Base-by-base conservation (phyloP, 768 basidiomycete species). In the Cyathus striatus region DNA sequence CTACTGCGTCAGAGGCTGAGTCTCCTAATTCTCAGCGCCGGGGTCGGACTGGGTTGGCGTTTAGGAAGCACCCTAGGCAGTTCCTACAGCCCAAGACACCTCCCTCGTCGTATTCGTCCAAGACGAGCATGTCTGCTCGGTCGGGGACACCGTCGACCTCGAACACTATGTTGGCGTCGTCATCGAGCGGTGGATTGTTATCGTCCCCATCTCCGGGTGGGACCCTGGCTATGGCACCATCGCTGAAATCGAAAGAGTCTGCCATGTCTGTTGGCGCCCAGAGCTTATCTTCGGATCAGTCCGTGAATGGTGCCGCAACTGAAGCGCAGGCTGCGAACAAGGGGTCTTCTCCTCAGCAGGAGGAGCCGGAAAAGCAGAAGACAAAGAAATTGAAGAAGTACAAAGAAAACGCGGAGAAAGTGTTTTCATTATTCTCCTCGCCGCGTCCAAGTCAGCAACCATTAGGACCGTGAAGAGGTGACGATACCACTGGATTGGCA, bases 341-440 rank as follows among this genome's bases (percentile, higher is more conserved):
- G 18, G 54, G 47, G 55, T 55, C 26, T 41, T 47, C 38, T n/a
- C 55, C 65, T 21, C 56, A 56, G 6, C 45, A 45, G 4, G 72
- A 73, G 40, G 68, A 76, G 44, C 67, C 72, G n/a, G 75, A 81
- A 54, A 82, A 78, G 57, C 68, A 68, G 47, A 83, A 76, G 76
- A 80, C 61, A 55, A 87, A 78, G 70, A 90, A 85, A 63, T 60
- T 88, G 62, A 86, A 83, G 73, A 89, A 83, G 66, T 87, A 88
- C 69, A 90, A 90, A 66, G 83, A 89, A 57, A 85, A 83, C 48
- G 87, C 89, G 2, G 88, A 90, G 69, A 90, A 90, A 50, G 76
- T 91, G 43, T 72, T 91, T 45, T 87, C 87, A 23, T 68, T 91
- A 49, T 90, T 91, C 61, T 83, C 83, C 33, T 78, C 84, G 21